These are phyloP conservation scores for Globisporangium iwayamae DNA, from an alignment of 352 stramenopile species.

Conservation along the genomic window DNA sequence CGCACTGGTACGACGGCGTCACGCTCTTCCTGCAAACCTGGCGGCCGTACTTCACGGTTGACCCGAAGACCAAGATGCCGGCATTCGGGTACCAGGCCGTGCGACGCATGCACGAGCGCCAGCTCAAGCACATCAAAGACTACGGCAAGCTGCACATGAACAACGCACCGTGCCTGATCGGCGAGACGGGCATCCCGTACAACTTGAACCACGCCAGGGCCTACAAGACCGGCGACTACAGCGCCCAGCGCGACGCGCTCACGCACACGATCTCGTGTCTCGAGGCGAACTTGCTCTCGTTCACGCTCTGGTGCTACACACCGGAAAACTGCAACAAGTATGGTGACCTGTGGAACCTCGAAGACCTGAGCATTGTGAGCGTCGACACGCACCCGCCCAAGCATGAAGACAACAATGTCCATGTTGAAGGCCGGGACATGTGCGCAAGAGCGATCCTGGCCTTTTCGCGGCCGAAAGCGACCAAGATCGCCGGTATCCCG, in stretches of 20 bases:
- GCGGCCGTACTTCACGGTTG: conserved; percentile 71
- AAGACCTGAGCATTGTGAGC: conserved; percentile 84
- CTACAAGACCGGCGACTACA: conserved; percentile 49
- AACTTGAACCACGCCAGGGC: conserved; percentile 54
- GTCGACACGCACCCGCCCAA: conserved; percentile 16
- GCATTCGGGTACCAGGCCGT: conserved; percentile 66
- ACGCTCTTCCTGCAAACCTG: conserved; percentile 81
- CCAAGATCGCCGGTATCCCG: conserved; percentile 62
- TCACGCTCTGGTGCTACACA: conserved; percentile 90
- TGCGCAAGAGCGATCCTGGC: conserved; percentile 46
- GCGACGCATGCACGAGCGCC: conserved; percentile 47
- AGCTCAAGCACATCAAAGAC: conserved; percentile 55
- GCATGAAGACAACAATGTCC: background rate
- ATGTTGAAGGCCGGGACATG: conserved; percentile 30
- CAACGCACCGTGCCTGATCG: conserved; percentile 60
- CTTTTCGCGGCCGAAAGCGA: conserved; percentile 65
- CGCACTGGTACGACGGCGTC: conserved; percentile 90
- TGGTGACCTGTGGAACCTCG: conserved; percentile 84
- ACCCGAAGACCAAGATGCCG: conserved; percentile 55
- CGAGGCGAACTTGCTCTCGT: conserved; percentile 74
- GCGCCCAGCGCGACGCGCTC: conserved; percentile 49
- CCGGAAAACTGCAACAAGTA: conserved; percentile 72
- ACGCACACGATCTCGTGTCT: conserved; percentile 72
- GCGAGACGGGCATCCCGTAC: conserved; percentile 71
- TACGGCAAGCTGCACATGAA: conserved; percentile 54